These are phyloP conservation scores for Taphrina populina DNA, from an alignment of 1,139 yeast genomes.

Conservation along the genomic window DNA sequence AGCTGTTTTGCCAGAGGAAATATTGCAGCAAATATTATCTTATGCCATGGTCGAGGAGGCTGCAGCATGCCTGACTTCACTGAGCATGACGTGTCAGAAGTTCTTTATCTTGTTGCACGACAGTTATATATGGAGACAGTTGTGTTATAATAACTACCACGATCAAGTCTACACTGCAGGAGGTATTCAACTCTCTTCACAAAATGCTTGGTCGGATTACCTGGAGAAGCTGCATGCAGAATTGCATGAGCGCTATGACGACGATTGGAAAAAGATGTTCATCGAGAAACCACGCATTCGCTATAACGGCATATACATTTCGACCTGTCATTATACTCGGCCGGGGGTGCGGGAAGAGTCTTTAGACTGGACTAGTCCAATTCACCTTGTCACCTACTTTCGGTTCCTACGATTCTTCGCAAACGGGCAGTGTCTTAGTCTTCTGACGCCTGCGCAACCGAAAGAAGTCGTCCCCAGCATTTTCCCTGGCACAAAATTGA, in stretches of 20 bases:
- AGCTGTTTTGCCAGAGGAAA: slow-evolving; percentile 62
- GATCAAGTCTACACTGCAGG: slow-evolving; percentile 49
- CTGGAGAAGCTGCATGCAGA: slow-evolving; percentile 33
- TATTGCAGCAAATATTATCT: slow-evolving; percentile 58
- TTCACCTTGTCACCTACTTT: slow-evolving; percentile 81
- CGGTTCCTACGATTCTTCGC: slow-evolving; percentile 77
- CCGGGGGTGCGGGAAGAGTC: slow-evolving; percentile 69
- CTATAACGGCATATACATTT: slow-evolving; percentile 78
- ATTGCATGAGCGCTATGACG: slow-evolving; percentile 37
- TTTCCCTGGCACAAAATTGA: slow-evolving; percentile 15
- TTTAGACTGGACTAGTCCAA: slow-evolving; percentile 63
- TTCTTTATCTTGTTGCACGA: slow-evolving; percentile 64
- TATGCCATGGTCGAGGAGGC: slow-evolving; percentile 53
- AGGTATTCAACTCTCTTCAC: neutral
- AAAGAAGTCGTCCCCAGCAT: slow-evolving; percentile 50
- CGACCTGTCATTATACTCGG: slow-evolving; percentile 78
- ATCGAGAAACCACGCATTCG: slow-evolving; percentile 66
- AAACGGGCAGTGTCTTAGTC: slow-evolving; percentile 70
- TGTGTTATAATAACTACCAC: slow-evolving; percentile 60
- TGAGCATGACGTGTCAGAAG: slow-evolving; percentile 62
- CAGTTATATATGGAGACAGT: slow-evolving; percentile 56
- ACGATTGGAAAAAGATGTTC: slow-evolving; percentile 48
- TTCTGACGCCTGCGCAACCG: slow-evolving; percentile 69
- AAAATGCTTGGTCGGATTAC: slow-evolving; percentile 28
- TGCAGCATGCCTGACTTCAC: slow-evolving; percentile 57